Evolutionary conservation across 164 flowering plant genomes (phyloP).

Genomic region (Platanus orientalis): DNA sequence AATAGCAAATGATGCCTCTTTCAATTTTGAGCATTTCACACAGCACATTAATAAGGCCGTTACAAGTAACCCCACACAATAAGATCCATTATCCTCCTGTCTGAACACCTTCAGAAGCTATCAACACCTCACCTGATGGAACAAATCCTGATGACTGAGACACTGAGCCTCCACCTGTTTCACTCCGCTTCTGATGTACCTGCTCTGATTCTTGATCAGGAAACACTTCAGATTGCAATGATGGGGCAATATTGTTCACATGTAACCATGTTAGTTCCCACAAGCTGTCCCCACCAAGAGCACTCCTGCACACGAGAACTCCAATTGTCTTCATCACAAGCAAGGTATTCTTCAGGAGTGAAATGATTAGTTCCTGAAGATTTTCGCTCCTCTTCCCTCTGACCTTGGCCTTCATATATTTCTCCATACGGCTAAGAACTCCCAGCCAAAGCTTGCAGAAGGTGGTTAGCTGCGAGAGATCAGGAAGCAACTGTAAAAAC

Average conservation of each 20-base stretch:
- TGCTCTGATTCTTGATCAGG: slow-evolving; percentile 27
- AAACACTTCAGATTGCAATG: slow-evolving; percentile 29
- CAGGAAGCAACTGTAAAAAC: slow-evolving; percentile 26
- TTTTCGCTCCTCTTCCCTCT: slow-evolving; percentile 37
- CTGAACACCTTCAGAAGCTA: neutral
- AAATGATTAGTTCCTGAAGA: slow-evolving; percentile 32
- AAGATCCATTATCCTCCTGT: neutral
- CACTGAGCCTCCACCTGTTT: neutral
- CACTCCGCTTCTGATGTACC: slow-evolving; percentile 4
- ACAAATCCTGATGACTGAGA: neutral
- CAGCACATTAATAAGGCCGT: neutral
- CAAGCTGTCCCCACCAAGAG: slow-evolving; percentile 31
- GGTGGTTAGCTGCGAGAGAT: slow-evolving; percentile 19
- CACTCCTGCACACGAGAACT: slow-evolving; percentile 24
- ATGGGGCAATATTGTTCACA: slow-evolving; percentile 30
- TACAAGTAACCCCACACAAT: neutral
- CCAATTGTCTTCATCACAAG: slow-evolving; percentile 31
- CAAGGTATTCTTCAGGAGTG: slow-evolving; percentile 33
- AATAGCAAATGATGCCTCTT: too few relatives aligned
- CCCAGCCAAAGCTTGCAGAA: slow-evolving; percentile 38
- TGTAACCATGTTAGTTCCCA: slow-evolving; percentile 39
- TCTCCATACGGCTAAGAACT: slow-evolving; percentile 34
- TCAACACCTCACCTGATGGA: neutral
- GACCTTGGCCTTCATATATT: slow-evolving; percentile 29
- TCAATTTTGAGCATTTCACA: neutral